These are phyloP conservation scores for Clohesyomyces aquaticus DNA, from an alignment of 495 filamentous ascomycete species.

Conservation along the genomic window DNA sequence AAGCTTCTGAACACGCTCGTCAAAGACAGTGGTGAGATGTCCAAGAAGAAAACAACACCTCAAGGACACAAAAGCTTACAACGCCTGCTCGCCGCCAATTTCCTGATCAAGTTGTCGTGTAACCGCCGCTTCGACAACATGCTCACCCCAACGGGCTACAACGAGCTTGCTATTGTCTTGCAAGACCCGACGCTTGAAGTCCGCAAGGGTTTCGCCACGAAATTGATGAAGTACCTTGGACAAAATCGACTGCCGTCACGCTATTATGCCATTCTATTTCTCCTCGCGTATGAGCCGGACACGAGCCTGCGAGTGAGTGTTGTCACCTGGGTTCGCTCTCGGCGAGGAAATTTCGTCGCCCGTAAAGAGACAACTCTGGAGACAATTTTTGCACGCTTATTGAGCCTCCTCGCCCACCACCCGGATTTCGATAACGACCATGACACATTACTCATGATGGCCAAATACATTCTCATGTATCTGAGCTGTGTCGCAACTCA, in stretches of 20 bases:
- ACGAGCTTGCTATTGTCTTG: conserved; percentile 73
- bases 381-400: conserved; percentile 76
- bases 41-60: conserved; percentile 74
- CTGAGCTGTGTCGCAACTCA: conserved; percentile 79
- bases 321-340: conserved; percentile 86
- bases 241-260: conserved; percentile 68
- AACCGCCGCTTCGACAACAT: conserved; percentile 74
- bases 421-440: conserved; percentile 78
- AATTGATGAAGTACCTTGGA: conserved; percentile 84
- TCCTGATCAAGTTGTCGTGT: conserved; percentile 81
- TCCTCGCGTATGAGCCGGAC: conserved; percentile 87
- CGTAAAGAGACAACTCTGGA: conserved; percentile 71
- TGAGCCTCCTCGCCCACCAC: conserved; percentile 91
- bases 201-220: conserved; percentile 74
- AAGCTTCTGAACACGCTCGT: conserved; percentile 77
- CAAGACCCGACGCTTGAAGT: conserved; percentile 78
- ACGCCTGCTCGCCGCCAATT: conserved; percentile 78
- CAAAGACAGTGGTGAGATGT: conserved; percentile 73
- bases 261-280: conserved; percentile 86
- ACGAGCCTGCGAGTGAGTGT: conserved; percentile 67
- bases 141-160: conserved; percentile 72
- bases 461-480: conserved; percentile 88
- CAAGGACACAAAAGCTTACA: conserved; percentile 72
- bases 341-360: conserved; percentile 57
- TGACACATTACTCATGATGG: conserved; percentile 76